Conservation (phyloP, 371 early-diverging fungal species). For the Mucor irregularis region DNA sequence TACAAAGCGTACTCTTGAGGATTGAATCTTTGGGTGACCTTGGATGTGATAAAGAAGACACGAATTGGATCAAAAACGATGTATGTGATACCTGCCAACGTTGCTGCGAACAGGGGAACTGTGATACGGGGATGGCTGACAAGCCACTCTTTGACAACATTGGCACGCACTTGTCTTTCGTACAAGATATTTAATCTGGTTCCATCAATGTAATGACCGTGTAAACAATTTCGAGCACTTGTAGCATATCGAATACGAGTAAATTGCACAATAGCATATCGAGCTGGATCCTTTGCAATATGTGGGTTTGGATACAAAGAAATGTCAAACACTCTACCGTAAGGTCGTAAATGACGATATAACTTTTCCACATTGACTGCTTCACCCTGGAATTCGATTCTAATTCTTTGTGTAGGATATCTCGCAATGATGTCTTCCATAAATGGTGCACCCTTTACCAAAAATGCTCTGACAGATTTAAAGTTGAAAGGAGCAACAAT, state of each 20-base stretch:
- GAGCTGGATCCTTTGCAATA: constrained; percentile 69
- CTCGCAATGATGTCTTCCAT: constrained; percentile 83
- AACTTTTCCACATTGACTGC: constrained; percentile 61
- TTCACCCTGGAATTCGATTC: constrained; percentile 76
- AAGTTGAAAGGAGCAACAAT: constrained; percentile 65
- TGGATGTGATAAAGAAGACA: constrained; percentile 81
- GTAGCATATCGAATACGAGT: constrained; percentile 77
- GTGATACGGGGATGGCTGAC: constrained; percentile 71
- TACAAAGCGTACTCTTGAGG: constrained; percentile 62
- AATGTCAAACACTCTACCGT: constrained; percentile 84
- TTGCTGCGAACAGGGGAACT: constrained; percentile 73
- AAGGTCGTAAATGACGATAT: constrained; percentile 74
- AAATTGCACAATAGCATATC: constrained; percentile 80
- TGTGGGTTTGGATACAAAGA: constrained; percentile 53
- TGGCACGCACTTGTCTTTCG: constrained; percentile 63
- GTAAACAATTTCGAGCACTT: constrained; percentile 87
- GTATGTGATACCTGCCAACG: constrained; percentile 77
- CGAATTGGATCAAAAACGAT: constrained; percentile 92
- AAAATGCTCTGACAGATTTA: constrained; percentile 59
- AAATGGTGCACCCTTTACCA: constrained; percentile 82
- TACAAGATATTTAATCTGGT: constrained; percentile 73
- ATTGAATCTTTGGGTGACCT: constrained; percentile 78
- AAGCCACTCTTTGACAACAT: constrained; percentile 70
- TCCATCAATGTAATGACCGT: constrained; percentile 69
- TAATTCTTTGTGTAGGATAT: constrained; percentile 67